Evolutionary conservation across 1,284 basidiomycete genomes (phyloP).

Genomic region (Volvariella volvacea): DNA sequence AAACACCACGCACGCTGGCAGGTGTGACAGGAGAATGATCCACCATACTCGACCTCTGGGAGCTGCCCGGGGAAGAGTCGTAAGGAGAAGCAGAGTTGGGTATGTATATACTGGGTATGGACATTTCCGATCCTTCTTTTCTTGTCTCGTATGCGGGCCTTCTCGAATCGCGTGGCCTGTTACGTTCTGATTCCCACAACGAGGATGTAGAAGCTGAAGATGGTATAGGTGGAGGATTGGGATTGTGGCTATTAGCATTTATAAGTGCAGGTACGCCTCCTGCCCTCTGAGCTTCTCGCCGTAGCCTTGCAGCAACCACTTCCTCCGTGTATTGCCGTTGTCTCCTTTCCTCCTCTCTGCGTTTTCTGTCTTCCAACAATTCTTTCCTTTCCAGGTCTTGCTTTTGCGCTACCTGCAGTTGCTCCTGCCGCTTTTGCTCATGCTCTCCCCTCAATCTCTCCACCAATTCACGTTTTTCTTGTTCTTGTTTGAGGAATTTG

Average conservation of each 20-base stretch:
- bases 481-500: slow-evolving; percentile 56
- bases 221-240: slow-evolving; percentile 11
- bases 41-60: slow-evolving; percentile 38
- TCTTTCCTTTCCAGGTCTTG: slow-evolving; percentile 41
- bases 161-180: slow-evolving; percentile 31
- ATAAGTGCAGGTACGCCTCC: slow-evolving; percentile 27
- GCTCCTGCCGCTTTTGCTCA: slow-evolving; percentile 39
- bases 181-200: slow-evolving; percentile 37
- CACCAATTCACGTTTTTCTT: slow-evolving; percentile 40
- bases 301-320: slow-evolving; percentile 49
- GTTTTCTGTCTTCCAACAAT: slow-evolving; percentile 47
- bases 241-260: slow-evolving; percentile 13
- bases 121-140: slow-evolving; percentile 37
- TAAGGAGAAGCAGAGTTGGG: slow-evolving; percentile 16
- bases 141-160: slow-evolving; percentile 27
- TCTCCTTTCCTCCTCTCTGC: slow-evolving; percentile 47
- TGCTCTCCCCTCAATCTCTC: slow-evolving; percentile 28
- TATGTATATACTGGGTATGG: slow-evolving; percentile 14
- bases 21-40: slow-evolving; percentile 24
- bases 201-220: slow-evolving; percentile 29
- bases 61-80: slow-evolving; percentile 40
- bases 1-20: slow-evolving; percentile 15
- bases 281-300: slow-evolving; percentile 51
- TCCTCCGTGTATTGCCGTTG: slow-evolving; percentile 52
- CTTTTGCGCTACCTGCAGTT: slow-evolving; percentile 39